phyloP scores from a whole-genome alignment of 2,329 filamentous ascomycete species.

The Fusarium pseudocircinatum region DNA sequence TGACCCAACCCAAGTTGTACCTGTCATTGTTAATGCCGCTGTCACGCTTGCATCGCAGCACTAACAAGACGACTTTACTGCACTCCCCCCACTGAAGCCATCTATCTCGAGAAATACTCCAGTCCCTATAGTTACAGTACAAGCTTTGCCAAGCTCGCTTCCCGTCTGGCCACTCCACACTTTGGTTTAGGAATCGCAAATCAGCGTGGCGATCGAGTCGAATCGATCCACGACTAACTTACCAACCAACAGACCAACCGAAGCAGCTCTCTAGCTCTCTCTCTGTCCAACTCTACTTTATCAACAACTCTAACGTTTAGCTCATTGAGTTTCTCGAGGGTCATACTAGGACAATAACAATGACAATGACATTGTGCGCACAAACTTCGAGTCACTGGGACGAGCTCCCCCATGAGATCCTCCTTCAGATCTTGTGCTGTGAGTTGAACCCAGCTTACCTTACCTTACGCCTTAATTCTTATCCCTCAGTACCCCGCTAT shows the following conservation, averaged over 20 bases:
- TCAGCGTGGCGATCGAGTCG: slow-evolving; percentile 4
- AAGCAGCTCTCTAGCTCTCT: neutral
- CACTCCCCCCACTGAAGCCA: neutral
- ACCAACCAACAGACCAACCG: neutral
- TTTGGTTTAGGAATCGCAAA: slow-evolving; percentile 8
- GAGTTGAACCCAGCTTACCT: slow-evolving; percentile 45
- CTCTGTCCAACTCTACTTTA: neutral
- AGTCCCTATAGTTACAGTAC: neutral
- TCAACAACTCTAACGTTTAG: neutral
- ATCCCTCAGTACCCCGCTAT: slow-evolving; percentile 36
- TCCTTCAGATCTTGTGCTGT: slow-evolving; percentile 72
- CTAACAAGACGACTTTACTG: neutral
- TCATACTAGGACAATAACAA: neutral
- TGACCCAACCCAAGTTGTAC: neutral
- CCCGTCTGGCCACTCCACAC: slow-evolving; percentile 6
- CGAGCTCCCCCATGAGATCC: slow-evolving; percentile 70
- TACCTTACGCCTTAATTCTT: neutral
- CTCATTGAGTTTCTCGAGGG: neutral
- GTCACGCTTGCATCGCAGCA: neutral
- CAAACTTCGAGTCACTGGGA: slow-evolving; percentile 48
- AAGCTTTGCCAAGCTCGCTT: slow-evolving; percentile 31
- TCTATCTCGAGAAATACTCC: neutral
- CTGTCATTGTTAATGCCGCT: neutral
- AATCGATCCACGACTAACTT: neutral
- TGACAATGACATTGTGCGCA: slow-evolving; percentile 42